Percentiles rank a stretch among this genome's conserved stretches.
Evolutionary conservation across 352 stramenopile species (phyloP).

Genomic region (Lagenidium sp.): DNA sequence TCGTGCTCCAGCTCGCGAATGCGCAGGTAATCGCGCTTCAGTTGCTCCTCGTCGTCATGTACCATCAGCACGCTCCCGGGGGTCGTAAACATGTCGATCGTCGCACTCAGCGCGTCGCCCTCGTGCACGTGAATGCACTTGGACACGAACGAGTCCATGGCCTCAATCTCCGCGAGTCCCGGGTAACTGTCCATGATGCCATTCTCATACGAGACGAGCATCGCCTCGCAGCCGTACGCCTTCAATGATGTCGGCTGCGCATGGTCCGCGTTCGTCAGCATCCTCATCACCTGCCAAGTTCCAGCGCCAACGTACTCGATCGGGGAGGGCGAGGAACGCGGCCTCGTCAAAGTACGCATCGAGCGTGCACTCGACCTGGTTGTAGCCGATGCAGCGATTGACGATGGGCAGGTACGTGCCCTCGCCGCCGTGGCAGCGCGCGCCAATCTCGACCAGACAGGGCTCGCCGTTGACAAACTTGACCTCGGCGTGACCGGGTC

Average conservation of each 20-base stretch:
- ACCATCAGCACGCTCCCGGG: slow-evolving; percentile 81
- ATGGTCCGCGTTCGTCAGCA: too few relatives aligned
- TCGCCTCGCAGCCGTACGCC: slow-evolving; percentile 85
- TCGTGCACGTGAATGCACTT: slow-evolving; percentile 63
- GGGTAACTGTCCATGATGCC: slow-evolving; percentile 80
- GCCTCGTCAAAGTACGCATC: slow-evolving; percentile 79
- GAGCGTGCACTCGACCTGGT: slow-evolving; percentile 87
- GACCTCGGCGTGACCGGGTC: slow-evolving; percentile 82
- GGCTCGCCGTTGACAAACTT: slow-evolving; percentile 76
- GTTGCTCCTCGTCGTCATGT: slow-evolving; percentile 59
- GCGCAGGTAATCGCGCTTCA: slow-evolving; percentile 74
- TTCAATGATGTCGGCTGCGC: slow-evolving; percentile 54
- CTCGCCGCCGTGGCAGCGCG: slow-evolving; percentile 92
- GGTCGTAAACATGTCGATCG: slow-evolving; percentile 89
- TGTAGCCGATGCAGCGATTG: slow-evolving; percentile 86
- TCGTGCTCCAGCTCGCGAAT: slow-evolving; percentile 79
- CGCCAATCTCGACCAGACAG: slow-evolving; percentile 93
- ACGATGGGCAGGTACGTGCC: slow-evolving; percentile 90
- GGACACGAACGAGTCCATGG: slow-evolving; percentile 83
- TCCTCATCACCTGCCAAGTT: too few relatives aligned
- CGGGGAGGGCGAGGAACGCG: slow-evolving; percentile 44
- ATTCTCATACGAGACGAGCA: slow-evolving; percentile 85
- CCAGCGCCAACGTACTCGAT: slow-evolving; percentile 11
- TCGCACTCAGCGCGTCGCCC: slow-evolving; percentile 46
- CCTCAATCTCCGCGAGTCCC: slow-evolving; percentile 79